Evolutionary conservation across 2,329 filamentous ascomycete species (phyloP).

Genomic region (Trichoderma lentiforme): DNA sequence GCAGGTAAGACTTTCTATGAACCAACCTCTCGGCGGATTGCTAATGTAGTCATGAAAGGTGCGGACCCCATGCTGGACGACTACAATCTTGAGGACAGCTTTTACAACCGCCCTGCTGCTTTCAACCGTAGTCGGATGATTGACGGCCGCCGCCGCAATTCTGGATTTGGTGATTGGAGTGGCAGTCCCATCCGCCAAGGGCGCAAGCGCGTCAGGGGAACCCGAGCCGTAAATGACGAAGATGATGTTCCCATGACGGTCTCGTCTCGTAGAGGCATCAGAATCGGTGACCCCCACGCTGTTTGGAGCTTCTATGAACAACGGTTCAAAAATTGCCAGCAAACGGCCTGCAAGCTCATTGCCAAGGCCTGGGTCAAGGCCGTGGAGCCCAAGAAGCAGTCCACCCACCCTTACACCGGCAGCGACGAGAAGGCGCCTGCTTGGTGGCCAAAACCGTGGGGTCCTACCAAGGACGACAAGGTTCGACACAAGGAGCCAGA

Average conservation of each 20-base stretch:
- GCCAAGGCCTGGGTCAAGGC: conserved; percentile 74
- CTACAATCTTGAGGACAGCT: conserved; percentile 27
- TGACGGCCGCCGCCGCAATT: conserved; percentile 32
- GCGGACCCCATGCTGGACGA: conserved; percentile 35
- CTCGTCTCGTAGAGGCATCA: conserved; percentile 43
- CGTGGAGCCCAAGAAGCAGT: conserved; percentile 74
- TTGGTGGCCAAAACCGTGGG: conserved; percentile 64
- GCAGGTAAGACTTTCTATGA: conserved; percentile 32
- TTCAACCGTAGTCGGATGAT: conserved; percentile 27
- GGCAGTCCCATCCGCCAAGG: conserved; percentile 29
- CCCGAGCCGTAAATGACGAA: conserved; percentile 40
- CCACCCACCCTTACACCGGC: conserved; percentile 68
- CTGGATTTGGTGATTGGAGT: conserved; percentile 32
- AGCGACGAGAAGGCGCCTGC: conserved; percentile 59
- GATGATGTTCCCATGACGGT: conserved; percentile 41
- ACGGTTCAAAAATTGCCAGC: conserved; percentile 64
- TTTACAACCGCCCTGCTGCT: conserved; percentile 26
- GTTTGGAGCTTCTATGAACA: conserved; percentile 60
- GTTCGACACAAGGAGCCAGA: conserved; percentile 71
- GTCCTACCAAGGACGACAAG: conserved; percentile 47
- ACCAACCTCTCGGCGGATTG: background rate
- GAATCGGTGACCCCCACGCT: conserved; percentile 51
- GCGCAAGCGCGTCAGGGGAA: conserved; percentile 32
- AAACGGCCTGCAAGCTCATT: conserved; percentile 68
- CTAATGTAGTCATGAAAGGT: conserved; percentile 24